Percentiles rank a stretch among this genome's conserved stretches.
Conservation (phyloP, 805 yeast genomes). For the Candida nemodendra region DNA sequence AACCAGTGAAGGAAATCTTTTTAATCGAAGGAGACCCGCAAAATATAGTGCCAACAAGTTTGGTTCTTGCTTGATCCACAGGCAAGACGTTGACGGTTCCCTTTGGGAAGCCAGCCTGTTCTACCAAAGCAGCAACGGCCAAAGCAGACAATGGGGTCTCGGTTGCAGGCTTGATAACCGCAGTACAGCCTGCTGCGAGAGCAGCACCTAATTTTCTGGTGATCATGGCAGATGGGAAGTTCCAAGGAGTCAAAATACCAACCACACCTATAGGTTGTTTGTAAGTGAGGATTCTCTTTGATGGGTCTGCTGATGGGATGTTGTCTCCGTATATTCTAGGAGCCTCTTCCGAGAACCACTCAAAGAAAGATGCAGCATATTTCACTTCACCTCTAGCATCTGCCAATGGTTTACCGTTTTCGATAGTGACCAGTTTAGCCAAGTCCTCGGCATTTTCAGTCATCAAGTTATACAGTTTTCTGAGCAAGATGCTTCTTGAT, state of each 20-base stretch:
- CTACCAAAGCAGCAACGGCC: conserved; percentile 59
- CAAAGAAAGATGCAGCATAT: conserved; percentile 74
- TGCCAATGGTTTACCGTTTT: conserved; percentile 70
- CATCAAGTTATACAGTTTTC: conserved; percentile 52
- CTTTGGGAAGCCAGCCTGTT: conserved; percentile 67
- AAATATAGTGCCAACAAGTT: conserved; percentile 53
- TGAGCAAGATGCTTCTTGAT: conserved; percentile 51
- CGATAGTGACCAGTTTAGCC: conserved; percentile 61
- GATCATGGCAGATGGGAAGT: conserved; percentile 79
- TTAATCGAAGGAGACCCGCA: conserved; percentile 55
- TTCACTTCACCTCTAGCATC: conserved; percentile 72
- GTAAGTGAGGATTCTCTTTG: conserved; percentile 52
- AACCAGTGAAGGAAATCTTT: conserved; percentile 77
- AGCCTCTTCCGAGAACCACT: conserved; percentile 88
- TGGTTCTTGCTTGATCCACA: conserved; percentile 40
- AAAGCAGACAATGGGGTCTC: conserved; percentile 75
- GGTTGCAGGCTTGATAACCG: conserved; percentile 73
- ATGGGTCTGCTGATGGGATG: conserved; percentile 51
- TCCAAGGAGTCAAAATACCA: conserved; percentile 82
- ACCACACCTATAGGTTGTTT: conserved; percentile 82
- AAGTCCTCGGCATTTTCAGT: conserved; percentile 60
- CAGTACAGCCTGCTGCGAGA: conserved; percentile 75
- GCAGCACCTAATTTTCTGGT: conserved; percentile 75
- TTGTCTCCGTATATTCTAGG: conserved; percentile 68
- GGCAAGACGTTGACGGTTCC: conserved; percentile 69